These are phyloP conservation scores for Penicillium sp. DNA, from an alignment of 2,329 filamentous ascomycete genomes.

Conservation along the genomic window DNA sequence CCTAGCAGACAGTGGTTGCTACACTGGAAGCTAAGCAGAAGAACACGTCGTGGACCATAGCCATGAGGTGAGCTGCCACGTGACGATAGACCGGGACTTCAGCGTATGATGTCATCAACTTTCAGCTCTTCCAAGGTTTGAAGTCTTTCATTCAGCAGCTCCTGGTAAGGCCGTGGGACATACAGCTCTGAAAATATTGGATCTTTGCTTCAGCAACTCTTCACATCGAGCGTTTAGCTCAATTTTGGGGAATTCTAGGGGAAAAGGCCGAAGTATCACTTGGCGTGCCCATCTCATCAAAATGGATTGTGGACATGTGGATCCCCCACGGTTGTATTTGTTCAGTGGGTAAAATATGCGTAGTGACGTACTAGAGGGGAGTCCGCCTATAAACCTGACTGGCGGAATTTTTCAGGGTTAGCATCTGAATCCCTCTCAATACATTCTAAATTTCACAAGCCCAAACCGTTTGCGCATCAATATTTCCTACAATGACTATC, in stretches of 20 bases:
- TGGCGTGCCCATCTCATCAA: not conserved
- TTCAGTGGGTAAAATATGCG: not conserved
- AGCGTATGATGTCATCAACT: not conserved
- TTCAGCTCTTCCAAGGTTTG: not conserved
- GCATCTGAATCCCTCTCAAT: not conserved
- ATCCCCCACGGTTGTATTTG: not conserved
- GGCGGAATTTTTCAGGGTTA: not conserved
- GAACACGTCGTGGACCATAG: too few species aligned
- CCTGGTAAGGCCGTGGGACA: not conserved
- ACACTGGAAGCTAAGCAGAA: not conserved
- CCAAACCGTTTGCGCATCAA: not conserved
- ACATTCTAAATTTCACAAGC: not conserved
- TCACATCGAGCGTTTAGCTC: not conserved
- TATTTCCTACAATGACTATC: constrained; percentile 20
- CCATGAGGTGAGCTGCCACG: too few species aligned
- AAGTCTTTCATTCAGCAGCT: not conserved
- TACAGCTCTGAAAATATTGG: too few species aligned
- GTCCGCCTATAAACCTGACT: not conserved
- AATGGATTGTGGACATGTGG: not conserved
- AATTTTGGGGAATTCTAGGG: not conserved
- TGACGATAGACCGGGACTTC: not conserved
- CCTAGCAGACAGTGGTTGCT: too few species aligned
- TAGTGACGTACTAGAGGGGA: not conserved
- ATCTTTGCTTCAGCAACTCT: not conserved
- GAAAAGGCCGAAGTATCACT: not conserved